phyloP scores from a whole-genome alignment of 108 stramenopile species.

The Skeletonema marinoi region DNA sequence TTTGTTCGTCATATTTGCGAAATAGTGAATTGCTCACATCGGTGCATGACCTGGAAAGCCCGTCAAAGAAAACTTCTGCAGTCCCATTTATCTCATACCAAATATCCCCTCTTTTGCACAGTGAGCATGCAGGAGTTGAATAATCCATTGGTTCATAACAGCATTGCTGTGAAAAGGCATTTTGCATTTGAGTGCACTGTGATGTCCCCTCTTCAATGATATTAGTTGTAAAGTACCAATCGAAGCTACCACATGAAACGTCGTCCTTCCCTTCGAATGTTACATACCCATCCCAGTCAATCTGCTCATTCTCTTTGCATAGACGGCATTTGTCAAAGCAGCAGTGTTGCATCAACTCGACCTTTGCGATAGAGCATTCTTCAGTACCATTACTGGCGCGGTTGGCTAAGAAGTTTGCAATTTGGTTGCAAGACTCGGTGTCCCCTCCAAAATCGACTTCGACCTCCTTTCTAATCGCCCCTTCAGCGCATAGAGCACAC shows the following conservation, averaged over 20 bases:
- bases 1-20: slow-evolving; percentile 38
- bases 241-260: slow-evolving; percentile 46
- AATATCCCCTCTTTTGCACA: slow-evolving; percentile 40
- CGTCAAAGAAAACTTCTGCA: slow-evolving; percentile 29
- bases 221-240: slow-evolving; percentile 49
- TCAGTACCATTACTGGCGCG: slow-evolving; percentile 45
- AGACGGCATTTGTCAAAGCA: slow-evolving; percentile 48
- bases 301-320: slow-evolving; percentile 24
- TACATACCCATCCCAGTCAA: slow-evolving; percentile 49
- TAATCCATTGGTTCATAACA: slow-evolving; percentile 48
- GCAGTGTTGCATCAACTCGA: slow-evolving; percentile 39
- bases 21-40: slow-evolving; percentile 43
- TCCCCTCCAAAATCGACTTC: slow-evolving; percentile 39
- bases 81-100: slow-evolving; percentile 46
- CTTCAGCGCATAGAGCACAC: slow-evolving; percentile 36
- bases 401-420: slow-evolving; percentile 32
- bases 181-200: slow-evolving; percentile 31
- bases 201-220: slow-evolving; percentile 36
- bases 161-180: slow-evolving; percentile 23
- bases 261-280: slow-evolving; percentile 29
- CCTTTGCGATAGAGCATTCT: slow-evolving; percentile 27
- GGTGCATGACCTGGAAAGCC: slow-evolving; percentile 31
- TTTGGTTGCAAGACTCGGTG: slow-evolving; percentile 36
- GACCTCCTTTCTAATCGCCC: slow-evolving; percentile 28
- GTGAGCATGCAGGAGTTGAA: slow-evolving; percentile 39